Percentiles rank a stretch among this genome's conserved stretches.
Conservation (phyloP, 768 basidiomycete species). For the Mycena vitilis region DNA sequence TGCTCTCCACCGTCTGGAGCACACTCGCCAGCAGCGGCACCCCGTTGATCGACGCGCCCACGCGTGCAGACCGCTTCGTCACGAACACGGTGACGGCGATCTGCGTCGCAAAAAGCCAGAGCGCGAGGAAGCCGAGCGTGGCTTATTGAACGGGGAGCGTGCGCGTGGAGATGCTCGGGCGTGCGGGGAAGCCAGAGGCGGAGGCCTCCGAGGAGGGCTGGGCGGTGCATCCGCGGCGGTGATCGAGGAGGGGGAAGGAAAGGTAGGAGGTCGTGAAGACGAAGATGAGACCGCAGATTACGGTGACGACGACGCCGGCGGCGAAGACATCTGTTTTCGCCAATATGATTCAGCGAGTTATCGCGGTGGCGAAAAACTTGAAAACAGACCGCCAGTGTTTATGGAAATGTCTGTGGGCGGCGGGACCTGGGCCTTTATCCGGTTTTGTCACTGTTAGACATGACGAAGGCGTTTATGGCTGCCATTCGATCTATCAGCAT, state of each 20-base stretch:
- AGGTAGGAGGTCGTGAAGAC: constrained; percentile 45
- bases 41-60: constrained; percentile 55
- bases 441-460: constrained; percentile 53
- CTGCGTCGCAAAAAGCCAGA: constrained; percentile 62
- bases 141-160: constrained; percentile 49
- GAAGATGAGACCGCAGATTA: constrained; percentile 48
- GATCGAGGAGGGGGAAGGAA: constrained; percentile 39
- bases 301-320: constrained; percentile 51
- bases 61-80: constrained; percentile 56
- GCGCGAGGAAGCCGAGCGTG: constrained; percentile 54
- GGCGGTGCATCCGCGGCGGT: constrained; percentile 3
- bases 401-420: constrained; percentile 50
- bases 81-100: constrained; percentile 61
- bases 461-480: constrained; percentile 57
- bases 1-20: constrained; percentile 49
- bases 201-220: constrained; percentile 36
- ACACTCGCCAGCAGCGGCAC: constrained; percentile 48
- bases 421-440: constrained; percentile 46
- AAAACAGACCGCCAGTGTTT: constrained; percentile 48
- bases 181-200: constrained; percentile 39
- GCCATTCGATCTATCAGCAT: neutral
- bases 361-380: neutral
- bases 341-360: neutral
- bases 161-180: constrained; percentile 38
- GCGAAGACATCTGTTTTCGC: constrained; percentile 54